Evolutionary conservation across 768 basidiomycete genomes (phyloP), one percentile per base, ranked within the genome.

Genomic region (Lentinus brumalis): DNA sequence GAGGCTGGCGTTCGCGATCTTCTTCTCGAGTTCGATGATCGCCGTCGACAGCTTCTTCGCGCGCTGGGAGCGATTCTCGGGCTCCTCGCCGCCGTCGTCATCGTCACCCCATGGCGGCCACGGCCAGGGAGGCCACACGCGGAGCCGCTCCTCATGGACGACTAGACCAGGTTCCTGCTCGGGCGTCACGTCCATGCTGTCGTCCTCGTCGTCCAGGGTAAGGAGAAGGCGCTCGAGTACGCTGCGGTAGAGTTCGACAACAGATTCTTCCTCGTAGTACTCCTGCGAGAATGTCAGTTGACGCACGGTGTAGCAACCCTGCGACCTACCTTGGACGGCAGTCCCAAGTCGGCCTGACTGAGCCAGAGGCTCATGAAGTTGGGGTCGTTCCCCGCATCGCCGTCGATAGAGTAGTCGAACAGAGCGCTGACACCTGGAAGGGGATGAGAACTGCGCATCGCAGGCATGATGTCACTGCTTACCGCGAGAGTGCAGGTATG

Each of bases 401-500:
- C 95, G 60, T 96, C 94, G 59, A 96, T 81, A n/a, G 78, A 79
- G 65, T 94, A 89, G n/a, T 81, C 77, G 68, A 98, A 92, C 12
- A 98, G 74, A 2, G 85, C 89, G 18, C 83, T 83, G 60, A 96
- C 83, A 46, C 87, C 94, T 96, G 63, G 45, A 45, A 10, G 44
- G 42, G 15, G 6, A 39, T 8, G 39, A 50, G 41, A 39, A 31
- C 5, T 45, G 8, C 52, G 55, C 12, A 52, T 35, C 50, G 2
- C 47, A 54, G 47, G n/a, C 39, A 30, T 11, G 7, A 59, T 44
- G 51, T 56, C 62, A 8, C 41, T 52, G 40, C 79, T 66, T 64
- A 89, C 94, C 93, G 77, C 86, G 81, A 26, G 96, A 92, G 71
- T 98, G 95, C 54, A 96, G 78, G 72, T 85, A 97, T 7, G 92